A percentile compares a stretch with the other conserved stretches of the same genome.
phyloP scores from a whole-genome alignment of 176 grass and related monocot species.

The Carex myosuroides region DNA sequence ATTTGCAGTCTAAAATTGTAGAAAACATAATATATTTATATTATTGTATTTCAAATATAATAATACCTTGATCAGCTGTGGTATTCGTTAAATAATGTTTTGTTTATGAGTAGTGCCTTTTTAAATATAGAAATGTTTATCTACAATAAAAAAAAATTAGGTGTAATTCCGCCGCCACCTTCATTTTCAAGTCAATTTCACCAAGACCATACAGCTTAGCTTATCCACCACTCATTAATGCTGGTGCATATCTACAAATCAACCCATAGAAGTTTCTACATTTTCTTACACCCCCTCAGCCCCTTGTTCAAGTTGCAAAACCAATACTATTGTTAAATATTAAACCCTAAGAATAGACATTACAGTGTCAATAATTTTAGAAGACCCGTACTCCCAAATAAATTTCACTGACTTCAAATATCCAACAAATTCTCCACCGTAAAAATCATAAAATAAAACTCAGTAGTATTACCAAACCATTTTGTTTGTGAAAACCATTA shows the following conservation, averaged over 20 bases:
- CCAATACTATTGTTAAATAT: no score
- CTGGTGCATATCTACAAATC: background rate
- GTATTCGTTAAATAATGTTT: background rate
- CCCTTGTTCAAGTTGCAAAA: background rate
- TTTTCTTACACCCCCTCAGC: background rate
- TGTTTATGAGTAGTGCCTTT: background rate
- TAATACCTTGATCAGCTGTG: background rate
- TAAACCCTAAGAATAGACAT: no score
- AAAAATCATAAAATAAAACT: background rate
- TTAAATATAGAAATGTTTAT: background rate
- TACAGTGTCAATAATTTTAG: background rate
- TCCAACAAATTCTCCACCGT: background rate
- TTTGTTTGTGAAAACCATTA: background rate
- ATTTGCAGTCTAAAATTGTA: background rate
- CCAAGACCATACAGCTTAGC: background rate
- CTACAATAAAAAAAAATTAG: background rate
- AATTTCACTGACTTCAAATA: background rate
- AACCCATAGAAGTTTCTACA: background rate
- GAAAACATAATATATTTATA: no score
- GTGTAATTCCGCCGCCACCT: conserved; percentile 3
- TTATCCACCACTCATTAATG: conserved; percentile 10
- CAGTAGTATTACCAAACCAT: background rate
- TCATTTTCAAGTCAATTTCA: conserved; percentile 1
- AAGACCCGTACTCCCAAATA: background rate
- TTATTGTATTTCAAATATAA: background rate